Evolutionary conservation across 1,284 basidiomycete species (phyloP).

Genomic region (Irpex sp.): DNA sequence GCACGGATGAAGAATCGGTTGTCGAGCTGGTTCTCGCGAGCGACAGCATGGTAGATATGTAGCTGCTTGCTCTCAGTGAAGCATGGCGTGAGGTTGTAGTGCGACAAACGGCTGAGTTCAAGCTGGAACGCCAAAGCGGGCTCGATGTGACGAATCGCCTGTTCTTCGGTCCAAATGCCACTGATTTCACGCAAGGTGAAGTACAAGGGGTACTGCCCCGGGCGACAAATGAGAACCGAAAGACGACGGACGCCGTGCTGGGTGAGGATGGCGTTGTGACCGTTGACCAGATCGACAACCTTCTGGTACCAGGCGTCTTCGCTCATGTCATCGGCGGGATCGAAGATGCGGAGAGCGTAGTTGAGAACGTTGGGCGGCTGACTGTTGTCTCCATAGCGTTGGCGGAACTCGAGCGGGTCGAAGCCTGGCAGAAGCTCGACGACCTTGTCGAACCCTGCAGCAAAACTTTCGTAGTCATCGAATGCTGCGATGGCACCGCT

Average conservation of each 20-base stretch:
- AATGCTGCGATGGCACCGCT: slow-evolving; percentile 90
- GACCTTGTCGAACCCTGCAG: slow-evolving; percentile 73
- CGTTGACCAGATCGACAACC: slow-evolving; percentile 75
- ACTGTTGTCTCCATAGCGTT: slow-evolving; percentile 70
- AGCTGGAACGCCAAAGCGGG: slow-evolving; percentile 98
- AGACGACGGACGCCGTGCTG: slow-evolving; percentile 87
- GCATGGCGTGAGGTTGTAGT: slow-evolving; percentile 94
- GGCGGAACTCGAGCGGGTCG: slow-evolving; percentile 65
- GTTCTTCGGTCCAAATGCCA: slow-evolving; percentile 88
- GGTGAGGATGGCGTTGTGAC: slow-evolving; percentile 58
- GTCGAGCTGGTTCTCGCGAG: slow-evolving; percentile 94
- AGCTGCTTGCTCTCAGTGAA: slow-evolving; percentile 95
- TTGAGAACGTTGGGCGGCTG: slow-evolving; percentile 92
- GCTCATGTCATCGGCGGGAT: slow-evolving; percentile 70
- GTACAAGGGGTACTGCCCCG: slow-evolving; percentile 92
- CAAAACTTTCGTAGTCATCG: slow-evolving; percentile 69
- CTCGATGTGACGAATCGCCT: slow-evolving; percentile 97
- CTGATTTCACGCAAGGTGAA: slow-evolving; percentile 84
- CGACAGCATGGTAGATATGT: slow-evolving; percentile 95
- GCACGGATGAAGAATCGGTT: slow-evolving; percentile 98
- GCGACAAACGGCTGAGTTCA: slow-evolving; percentile 92
- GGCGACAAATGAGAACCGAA: slow-evolving; percentile 90
- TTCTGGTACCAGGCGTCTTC: slow-evolving; percentile 80
- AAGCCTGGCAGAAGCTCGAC: slow-evolving; percentile 69
- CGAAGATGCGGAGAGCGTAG: slow-evolving; percentile 84